phyloP scores from a whole-genome alignment of 257 asterid species.

The Perilla frutescens region DNA sequence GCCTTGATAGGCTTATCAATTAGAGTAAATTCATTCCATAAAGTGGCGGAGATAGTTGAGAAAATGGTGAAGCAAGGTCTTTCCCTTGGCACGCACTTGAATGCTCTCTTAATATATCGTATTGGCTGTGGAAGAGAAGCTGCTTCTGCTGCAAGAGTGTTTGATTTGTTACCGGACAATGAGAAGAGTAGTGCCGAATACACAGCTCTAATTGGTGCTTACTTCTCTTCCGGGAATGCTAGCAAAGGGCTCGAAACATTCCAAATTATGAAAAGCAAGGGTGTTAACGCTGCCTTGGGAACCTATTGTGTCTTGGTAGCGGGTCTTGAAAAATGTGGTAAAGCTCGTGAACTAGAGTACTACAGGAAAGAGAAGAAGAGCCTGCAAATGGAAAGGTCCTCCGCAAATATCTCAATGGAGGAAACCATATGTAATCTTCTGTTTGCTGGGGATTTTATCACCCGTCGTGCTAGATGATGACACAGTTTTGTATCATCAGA shows the following conservation, averaged over 20 bases:
- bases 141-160: conserved; percentile 61
- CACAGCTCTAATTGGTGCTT: conserved; percentile 72
- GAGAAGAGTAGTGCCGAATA: conserved; percentile 73
- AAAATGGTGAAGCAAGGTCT: conserved; percentile 59
- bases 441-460: conserved; percentile 52
- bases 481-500: too few relatives aligned
- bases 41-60: conserved; percentile 63
- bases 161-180: conserved; percentile 58
- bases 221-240: conserved; percentile 60
- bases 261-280: conserved; percentile 56
- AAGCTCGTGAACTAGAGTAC: conserved; percentile 45
- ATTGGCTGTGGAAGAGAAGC: conserved; percentile 66
- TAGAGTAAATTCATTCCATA: conserved; percentile 57
- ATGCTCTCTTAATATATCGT: conserved; percentile 65
- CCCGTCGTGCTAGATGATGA: conserved; percentile 18
- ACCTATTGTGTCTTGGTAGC: conserved; percentile 60
- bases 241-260: conserved; percentile 66
- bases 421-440: conserved; percentile 74
- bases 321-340: conserved; percentile 72
- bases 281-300: conserved; percentile 57
- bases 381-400: conserved; percentile 43
- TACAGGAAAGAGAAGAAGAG: conserved; percentile 67
- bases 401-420: conserved; percentile 43
- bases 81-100: conserved; percentile 69
- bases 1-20: conserved; percentile 66